phyloP scores from a whole-genome alignment of 495 filamentous ascomycete species.

The Hypoxylon cercidicola region DNA sequence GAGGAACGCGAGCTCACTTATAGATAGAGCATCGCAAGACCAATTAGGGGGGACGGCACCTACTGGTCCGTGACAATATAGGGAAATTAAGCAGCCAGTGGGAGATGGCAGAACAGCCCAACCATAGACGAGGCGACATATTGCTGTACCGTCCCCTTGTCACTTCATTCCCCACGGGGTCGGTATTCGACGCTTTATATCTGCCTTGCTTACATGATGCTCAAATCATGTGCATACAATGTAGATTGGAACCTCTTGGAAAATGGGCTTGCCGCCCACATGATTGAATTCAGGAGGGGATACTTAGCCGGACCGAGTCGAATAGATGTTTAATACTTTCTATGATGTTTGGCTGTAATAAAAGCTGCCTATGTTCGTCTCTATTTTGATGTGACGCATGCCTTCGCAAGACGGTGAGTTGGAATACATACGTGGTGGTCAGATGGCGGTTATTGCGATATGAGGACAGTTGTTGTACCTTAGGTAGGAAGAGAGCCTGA shows the following conservation, averaged over 20 bases:
- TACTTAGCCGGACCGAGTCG: not conserved
- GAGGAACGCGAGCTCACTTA: slow-evolving; percentile 23
- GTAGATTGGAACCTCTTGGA: not conserved
- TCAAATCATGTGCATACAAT: no score
- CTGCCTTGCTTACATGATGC: not conserved
- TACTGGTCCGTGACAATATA: slow-evolving; percentile 33
- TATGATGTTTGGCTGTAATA: no score
- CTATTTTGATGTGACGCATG: no score
- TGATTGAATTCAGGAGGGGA: no score
- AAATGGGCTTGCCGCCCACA: not conserved
- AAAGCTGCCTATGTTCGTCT: no score
- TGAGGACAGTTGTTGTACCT: no score
- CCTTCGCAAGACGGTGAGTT: no score
- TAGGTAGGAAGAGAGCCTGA: no score
- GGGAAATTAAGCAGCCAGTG: slow-evolving; percentile 31
- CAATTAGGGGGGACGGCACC: slow-evolving; percentile 26
- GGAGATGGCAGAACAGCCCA: slow-evolving; percentile 15
- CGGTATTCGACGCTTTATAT: slow-evolving; percentile 1
- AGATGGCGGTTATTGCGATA: no score
- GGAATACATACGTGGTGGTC: no score
- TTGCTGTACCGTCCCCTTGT: slow-evolving; percentile 1
- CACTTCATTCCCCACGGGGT: slow-evolving; percentile 9
- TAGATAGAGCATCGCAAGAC: slow-evolving; percentile 16
- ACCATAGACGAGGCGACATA: slow-evolving; percentile 25
- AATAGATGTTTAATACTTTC: no score